phyloP scores from a whole-genome alignment of 2,329 filamentous ascomycete species.

The Calcarisporium arbuscula region DNA sequence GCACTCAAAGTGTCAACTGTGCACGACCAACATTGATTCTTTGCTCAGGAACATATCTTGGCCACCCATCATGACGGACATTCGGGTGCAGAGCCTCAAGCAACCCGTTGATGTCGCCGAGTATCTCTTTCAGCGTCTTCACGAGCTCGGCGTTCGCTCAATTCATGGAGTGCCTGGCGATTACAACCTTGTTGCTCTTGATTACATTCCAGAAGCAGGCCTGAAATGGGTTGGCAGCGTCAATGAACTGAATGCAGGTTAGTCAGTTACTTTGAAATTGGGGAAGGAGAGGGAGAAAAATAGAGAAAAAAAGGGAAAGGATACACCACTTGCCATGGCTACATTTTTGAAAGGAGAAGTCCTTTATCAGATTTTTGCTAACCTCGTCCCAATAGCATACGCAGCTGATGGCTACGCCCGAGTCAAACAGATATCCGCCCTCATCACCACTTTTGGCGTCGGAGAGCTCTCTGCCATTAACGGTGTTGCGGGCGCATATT shows the following conservation, averaged over 20 bases:
- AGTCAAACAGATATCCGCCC: slow-evolving; percentile 61
- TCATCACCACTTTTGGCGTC: slow-evolving; percentile 72
- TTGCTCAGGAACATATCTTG: background rate
- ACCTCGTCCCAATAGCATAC: no score
- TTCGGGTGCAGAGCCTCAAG: slow-evolving; percentile 35
- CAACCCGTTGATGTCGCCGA: slow-evolving; percentile 56
- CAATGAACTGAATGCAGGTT: slow-evolving; percentile 68
- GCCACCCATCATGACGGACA: slow-evolving; percentile 23
- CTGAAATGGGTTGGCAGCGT: slow-evolving; percentile 63
- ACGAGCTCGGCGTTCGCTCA: slow-evolving; percentile 57
- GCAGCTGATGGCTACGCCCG: slow-evolving; percentile 76
- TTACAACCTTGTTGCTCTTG: slow-evolving; percentile 64
- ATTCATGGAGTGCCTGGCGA: slow-evolving; percentile 67
- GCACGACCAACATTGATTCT: background rate
- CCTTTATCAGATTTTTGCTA: no score
- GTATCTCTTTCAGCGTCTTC: slow-evolving; percentile 60
- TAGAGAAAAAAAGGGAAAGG: background rate
- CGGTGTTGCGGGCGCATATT: slow-evolving; percentile 66
- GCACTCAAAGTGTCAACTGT: no score
- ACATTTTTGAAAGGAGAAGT: slow-evolving; percentile 12
- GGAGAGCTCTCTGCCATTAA: slow-evolving; percentile 70
- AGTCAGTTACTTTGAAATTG: no score
- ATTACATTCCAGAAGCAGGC: slow-evolving; percentile 54
- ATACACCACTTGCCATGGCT: background rate
- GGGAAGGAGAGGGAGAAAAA: no score